phyloP scores from a whole-genome alignment of 2,329 filamentous ascomycete genomes.

The Epichloe scottii region DNA sequence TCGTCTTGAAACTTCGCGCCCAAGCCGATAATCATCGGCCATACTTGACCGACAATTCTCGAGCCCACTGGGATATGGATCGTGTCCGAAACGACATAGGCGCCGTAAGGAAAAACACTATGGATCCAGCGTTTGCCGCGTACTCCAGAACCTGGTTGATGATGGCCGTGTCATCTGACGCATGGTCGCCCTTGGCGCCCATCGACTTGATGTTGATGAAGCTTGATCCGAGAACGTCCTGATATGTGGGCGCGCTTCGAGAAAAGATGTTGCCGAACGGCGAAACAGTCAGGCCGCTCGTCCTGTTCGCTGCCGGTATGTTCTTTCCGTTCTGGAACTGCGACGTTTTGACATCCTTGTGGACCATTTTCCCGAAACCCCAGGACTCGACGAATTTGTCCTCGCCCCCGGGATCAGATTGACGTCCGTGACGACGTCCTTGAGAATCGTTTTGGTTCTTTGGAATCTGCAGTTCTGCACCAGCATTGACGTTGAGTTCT shows the following conservation, averaged over 20 bases:
- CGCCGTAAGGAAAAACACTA: constrained; percentile 10
- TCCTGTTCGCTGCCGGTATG: neutral
- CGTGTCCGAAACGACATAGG: constrained; percentile 33
- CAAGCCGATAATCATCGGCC: constrained; percentile 34
- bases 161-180: constrained; percentile 44
- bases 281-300: neutral
- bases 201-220: constrained; percentile 12
- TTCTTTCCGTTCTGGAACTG: neutral
- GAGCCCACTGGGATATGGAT: constrained; percentile 31
- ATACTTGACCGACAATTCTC: constrained; percentile 34
- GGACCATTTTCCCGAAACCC: neutral
- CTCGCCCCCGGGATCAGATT: neutral
- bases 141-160: constrained; percentile 17
- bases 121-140: constrained; percentile 13
- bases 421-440: neutral
- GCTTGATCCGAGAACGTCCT: neutral
- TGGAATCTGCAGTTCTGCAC: constrained; percentile 5
- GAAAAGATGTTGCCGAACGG: neutral
- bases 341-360: neutral
- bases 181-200: constrained; percentile 54
- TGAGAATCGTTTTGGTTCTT: neutral
- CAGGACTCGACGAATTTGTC: neutral
- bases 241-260: constrained; percentile 1
- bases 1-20: constrained; percentile 37
- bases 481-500: constrained; percentile 9